Conservation (phyloP, 345 rosid species). For the Sisymbrium altissimum region DNA sequence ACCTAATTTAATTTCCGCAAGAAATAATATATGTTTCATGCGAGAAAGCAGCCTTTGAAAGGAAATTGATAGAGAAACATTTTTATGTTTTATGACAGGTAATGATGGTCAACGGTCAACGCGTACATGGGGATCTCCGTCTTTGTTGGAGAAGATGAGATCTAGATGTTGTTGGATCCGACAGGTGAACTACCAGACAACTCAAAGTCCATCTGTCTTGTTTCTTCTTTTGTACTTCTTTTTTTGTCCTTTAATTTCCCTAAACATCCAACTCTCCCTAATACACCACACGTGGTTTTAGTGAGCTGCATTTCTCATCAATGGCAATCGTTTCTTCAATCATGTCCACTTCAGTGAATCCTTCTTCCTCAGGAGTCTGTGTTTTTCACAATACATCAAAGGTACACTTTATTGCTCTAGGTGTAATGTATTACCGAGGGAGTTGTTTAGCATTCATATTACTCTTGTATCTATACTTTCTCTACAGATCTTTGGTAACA, state of each 20-base stretch:
- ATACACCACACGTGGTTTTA: neutral
- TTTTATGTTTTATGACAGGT: neutral
- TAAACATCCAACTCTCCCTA: neutral
- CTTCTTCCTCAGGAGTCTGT: conserved; percentile 10
- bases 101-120: conserved; percentile 8
- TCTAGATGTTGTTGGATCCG: conserved; percentile 32
- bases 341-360: conserved; percentile 11
- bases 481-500: conserved; percentile 16
- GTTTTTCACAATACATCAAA: neutral
- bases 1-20: neutral
- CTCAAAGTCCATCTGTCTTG: conserved; percentile 7
- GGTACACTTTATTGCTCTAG: neutral
- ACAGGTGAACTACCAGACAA: conserved; percentile 25
- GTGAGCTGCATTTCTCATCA: conserved; percentile 13
- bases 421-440: neutral
- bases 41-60: neutral
- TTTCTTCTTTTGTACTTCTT: neutral
- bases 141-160: conserved; percentile 43
- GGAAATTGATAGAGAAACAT: neutral
- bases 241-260: neutral
- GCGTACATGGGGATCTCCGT: conserved; percentile 42
- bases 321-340: conserved; percentile 7
- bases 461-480: neutral
- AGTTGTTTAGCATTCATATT: neutral
- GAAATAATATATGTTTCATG: neutral